Conservation (phyloP, 2,329 filamentous ascomycete species). For the Fusarium sacchari region DNA sequence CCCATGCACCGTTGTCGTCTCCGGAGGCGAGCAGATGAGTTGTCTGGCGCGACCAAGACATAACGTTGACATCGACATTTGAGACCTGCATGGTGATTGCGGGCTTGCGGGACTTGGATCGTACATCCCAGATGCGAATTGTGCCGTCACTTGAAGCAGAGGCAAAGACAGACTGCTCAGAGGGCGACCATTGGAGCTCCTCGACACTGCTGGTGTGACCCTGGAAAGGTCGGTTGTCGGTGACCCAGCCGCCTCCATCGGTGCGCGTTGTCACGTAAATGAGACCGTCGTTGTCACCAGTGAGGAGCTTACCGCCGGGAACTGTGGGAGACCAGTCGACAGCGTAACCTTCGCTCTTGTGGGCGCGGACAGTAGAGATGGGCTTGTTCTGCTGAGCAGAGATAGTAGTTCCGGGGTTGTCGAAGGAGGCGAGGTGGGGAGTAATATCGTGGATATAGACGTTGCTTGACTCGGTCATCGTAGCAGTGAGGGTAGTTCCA, state of each 20-base stretch:
- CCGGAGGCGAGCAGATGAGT: constrained; percentile 91
- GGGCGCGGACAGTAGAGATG: constrained; percentile 84
- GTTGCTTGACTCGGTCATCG: constrained; percentile 90
- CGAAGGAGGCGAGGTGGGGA: constrained; percentile 87
- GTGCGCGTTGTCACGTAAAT: constrained; percentile 90
- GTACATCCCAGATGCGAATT: constrained; percentile 94
- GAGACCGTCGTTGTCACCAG: constrained; percentile 88
- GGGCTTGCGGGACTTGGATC: constrained; percentile 88
- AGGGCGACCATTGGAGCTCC: constrained; percentile 96
- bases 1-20: constrained; percentile 93
- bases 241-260: constrained; percentile 89
- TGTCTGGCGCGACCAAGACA: constrained; percentile 92
- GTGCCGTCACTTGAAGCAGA: constrained; percentile 95
- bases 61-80: constrained; percentile 90
- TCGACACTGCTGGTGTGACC: constrained; percentile 89
- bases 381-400: constrained; percentile 89
- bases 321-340: constrained; percentile 91
- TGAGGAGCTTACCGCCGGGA: constrained; percentile 84
- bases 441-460: constrained; percentile 96
- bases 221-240: constrained; percentile 82
- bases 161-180: constrained; percentile 91
- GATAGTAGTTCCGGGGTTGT: constrained; percentile 84
- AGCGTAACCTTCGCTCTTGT: constrained; percentile 94
- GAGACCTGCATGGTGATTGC: constrained; percentile 88
- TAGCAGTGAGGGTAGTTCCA: constrained; percentile 85